These are phyloP conservation scores for Yamadazyma kitorensis DNA, from an alignment of 805 yeast species.

Conservation along the genomic window DNA sequence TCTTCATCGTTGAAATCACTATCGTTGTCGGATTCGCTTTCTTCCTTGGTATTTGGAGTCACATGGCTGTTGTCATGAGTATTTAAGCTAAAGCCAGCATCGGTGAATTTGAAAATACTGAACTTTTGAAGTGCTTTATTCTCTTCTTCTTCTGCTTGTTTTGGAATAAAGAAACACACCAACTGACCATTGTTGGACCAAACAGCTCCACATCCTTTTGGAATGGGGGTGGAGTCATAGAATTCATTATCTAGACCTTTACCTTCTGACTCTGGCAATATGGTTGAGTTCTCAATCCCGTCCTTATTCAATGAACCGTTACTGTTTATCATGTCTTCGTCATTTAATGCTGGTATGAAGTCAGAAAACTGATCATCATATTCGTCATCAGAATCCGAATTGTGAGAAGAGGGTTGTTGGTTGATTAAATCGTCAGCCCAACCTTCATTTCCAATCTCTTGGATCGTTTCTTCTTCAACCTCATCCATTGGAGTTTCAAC, in stretches of 20 bases:
- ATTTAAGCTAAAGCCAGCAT: constrained; percentile 47
- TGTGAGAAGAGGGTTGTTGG: constrained; percentile 26
- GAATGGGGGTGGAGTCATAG: constrained; percentile 83
- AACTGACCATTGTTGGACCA: constrained; percentile 81
- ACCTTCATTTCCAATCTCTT: constrained; percentile 38
- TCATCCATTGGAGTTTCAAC: constrained; percentile 18
- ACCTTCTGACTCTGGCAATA: neutral
- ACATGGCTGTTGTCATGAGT: constrained; percentile 19
- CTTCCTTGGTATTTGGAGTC: constrained; percentile 11
- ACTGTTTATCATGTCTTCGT: constrained; percentile 26
- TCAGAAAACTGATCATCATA: constrained; percentile 34
- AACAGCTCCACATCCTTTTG: constrained; percentile 89
- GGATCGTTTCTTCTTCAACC: constrained; percentile 21
- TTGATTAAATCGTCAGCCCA: constrained; percentile 43
- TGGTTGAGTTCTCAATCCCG: constrained; percentile 1
- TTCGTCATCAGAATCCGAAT: constrained; percentile 16
- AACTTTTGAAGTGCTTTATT: constrained; percentile 46
- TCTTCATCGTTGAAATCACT: constrained; percentile 14
- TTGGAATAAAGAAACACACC: constrained; percentile 77
- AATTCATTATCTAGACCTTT: constrained; percentile 1
- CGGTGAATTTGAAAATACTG: constrained; percentile 42
- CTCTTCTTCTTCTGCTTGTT: constrained; percentile 26
- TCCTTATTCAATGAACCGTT: constrained; percentile 17
- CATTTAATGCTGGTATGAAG: constrained; percentile 42
- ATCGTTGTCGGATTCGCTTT: constrained; percentile 22